Conservation (phyloP, 2,329 filamentous ascomycete genomes). For the Dactylellina leptospora region DNA sequence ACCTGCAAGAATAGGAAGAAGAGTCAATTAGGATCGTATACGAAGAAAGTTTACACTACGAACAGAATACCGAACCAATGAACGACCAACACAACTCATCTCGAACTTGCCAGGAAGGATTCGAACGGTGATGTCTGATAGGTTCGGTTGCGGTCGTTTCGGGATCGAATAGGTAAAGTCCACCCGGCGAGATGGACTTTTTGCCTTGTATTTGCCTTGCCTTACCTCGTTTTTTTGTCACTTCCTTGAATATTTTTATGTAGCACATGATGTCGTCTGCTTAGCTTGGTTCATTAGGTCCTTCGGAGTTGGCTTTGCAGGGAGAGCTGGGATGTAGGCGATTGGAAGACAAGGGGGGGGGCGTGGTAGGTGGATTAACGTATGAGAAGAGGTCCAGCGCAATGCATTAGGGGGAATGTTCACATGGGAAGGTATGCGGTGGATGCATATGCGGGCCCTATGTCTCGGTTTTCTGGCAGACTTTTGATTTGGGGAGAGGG, state of each 20-base stretch:
- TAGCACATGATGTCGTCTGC: too few relatives aligned
- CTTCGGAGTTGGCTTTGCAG: too few relatives aligned
- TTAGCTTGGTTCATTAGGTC: too few relatives aligned
- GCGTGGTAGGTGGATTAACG: constrained; percentile 12
- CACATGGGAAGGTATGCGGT: constrained; percentile 17
- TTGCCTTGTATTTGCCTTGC: neutral
- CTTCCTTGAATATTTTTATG: too few relatives aligned
- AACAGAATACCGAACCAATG: constrained; percentile 34
- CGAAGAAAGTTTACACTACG: too few relatives aligned
- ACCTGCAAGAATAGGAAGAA: too few relatives aligned
- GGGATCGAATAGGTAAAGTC: constrained; percentile 17
- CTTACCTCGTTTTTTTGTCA: neutral
- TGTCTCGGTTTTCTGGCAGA: neutral
- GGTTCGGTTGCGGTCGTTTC: too few relatives aligned
- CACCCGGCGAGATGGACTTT: constrained; percentile 29
- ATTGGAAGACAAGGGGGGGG: neutral
- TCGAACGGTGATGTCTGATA: too few relatives aligned
- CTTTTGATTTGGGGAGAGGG: too few relatives aligned
- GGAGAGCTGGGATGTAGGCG: too few relatives aligned
- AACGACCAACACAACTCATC: constrained; percentile 44
- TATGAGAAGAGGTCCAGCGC: neutral
- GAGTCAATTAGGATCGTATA: too few relatives aligned
- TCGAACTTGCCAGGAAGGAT: neutral
- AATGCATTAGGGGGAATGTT: constrained; percentile 20
- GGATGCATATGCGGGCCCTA: neutral